A percentile compares a stretch with the other conserved stretches of the same genome.
phyloP scores from a whole-genome alignment of 2,329 filamentous ascomycete genomes.

The Sporothrix sp. region DNA sequence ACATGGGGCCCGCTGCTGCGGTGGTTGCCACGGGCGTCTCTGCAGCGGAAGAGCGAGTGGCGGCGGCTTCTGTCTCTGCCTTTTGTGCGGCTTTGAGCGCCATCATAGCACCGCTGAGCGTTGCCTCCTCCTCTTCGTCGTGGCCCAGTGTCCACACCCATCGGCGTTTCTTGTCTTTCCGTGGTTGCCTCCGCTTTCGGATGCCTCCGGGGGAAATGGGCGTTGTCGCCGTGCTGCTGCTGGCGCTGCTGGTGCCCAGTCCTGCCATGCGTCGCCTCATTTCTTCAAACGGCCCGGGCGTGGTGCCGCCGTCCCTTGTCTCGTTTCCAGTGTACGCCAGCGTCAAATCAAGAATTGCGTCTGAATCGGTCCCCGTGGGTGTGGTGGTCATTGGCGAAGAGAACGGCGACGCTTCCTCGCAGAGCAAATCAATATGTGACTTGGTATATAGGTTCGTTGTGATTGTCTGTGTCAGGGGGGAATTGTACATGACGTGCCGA shows the following conservation, averaged over 20 bases:
- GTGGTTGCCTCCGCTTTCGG: constrained; percentile 44
- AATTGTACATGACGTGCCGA: constrained; percentile 52
- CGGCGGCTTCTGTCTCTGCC: constrained; percentile 8
- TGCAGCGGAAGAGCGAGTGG: background rate
- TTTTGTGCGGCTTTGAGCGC: constrained; percentile 20
- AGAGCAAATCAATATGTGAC: constrained; percentile 54
- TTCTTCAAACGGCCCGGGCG: constrained; percentile 54
- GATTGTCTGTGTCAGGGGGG: constrained; percentile 54
- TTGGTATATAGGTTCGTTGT: constrained; percentile 51
- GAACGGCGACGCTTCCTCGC: constrained; percentile 46
- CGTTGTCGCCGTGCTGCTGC: constrained; percentile 22
- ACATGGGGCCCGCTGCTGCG: background rate
- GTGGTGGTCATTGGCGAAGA: constrained; percentile 27
- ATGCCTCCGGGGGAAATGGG: constrained; percentile 28
- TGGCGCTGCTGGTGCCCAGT: constrained; percentile 33
- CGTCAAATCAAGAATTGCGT: constrained; percentile 38
- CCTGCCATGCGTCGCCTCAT: constrained; percentile 49
- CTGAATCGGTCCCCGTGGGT: constrained; percentile 24
- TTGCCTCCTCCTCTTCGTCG: constrained; percentile 36
- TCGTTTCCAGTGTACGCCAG: constrained; percentile 45
- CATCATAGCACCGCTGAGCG: constrained; percentile 25
- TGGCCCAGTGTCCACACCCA: constrained; percentile 59
- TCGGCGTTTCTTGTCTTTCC: constrained; percentile 52
- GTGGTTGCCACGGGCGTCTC: background rate
- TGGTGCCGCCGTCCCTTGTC: constrained; percentile 51